Percentiles rank a stretch among this genome's conserved stretches.
phyloP scores from a whole-genome alignment of 345 rosid species.

The Litchi chinensis region DNA sequence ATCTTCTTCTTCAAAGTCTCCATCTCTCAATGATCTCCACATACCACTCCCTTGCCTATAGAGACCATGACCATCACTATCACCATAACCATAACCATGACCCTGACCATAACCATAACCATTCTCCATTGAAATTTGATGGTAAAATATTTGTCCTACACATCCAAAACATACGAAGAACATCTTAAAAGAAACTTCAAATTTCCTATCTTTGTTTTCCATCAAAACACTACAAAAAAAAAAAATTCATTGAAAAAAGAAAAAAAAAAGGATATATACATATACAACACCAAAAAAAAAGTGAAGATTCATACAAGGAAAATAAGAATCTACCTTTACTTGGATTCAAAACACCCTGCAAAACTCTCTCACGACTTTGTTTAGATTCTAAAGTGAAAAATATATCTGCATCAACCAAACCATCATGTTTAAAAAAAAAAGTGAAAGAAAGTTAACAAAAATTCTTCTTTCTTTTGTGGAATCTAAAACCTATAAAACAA shows the following conservation, averaged over 20 bases:
- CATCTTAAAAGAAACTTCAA: neutral
- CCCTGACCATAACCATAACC: conserved; percentile 9
- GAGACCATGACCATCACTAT: neutral
- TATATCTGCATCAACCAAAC: conserved; percentile 34
- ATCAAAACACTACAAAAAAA: conserved; percentile 10
- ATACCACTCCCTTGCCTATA: conserved; percentile 33
- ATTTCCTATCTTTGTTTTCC: neutral
- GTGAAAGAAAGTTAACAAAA: neutral
- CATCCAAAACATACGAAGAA: neutral
- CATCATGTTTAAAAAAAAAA: conserved; percentile 8
- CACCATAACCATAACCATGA: no score
- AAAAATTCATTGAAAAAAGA: conserved; percentile 1
- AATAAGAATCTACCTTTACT: conserved; percentile 31
- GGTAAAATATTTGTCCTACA: conserved; percentile 5
- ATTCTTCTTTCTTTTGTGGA: neutral
- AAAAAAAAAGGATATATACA: neutral
- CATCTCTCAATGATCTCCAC: conserved; percentile 46
- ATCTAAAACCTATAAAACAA: neutral
- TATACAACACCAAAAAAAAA: no score
- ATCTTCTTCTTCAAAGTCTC: conserved; percentile 54
- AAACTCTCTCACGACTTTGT: conserved; percentile 1
- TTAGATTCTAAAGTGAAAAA: conserved; percentile 16
- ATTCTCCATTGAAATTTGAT: conserved; percentile 38
- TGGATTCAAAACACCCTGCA: neutral
- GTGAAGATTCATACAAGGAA: neutral